A percentile compares a stretch with the other conserved stretches of the same genome.
These are phyloP conservation scores for Colletotrichum filicis DNA, from an alignment of 2,329 filamentous ascomycete species.

Conservation along the genomic window DNA sequence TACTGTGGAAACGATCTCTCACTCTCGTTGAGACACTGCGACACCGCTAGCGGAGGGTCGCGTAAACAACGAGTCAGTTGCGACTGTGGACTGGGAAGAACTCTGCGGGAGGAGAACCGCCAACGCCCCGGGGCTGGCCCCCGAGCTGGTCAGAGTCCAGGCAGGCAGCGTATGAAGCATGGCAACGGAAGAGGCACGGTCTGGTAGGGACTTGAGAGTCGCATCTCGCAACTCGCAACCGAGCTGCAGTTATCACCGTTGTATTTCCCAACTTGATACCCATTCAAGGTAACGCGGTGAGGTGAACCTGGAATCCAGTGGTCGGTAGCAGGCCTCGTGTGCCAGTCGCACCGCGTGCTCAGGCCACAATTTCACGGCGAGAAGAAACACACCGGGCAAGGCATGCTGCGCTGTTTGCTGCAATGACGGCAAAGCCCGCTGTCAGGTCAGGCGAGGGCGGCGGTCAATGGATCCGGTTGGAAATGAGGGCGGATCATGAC, in stretches of 20 bases:
- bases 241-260: not conserved
- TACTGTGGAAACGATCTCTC: conserved; percentile 11
- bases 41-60: conserved; percentile 8
- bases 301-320: not conserved
- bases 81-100: not conserved
- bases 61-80: conserved; percentile 24
- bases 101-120: not conserved
- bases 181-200: not conserved
- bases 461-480: conserved; percentile 19
- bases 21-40: conserved; percentile 17
- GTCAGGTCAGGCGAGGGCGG: conserved; percentile 15
- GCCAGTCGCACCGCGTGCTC: not conserved
- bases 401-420: conserved; percentile 3
- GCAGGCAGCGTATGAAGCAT: not conserved
- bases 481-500: conserved; percentile 29
- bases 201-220: not conserved
- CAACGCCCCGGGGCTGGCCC: not conserved
- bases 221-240: not conserved
- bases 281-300: not conserved
- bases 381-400: not conserved
- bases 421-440: conserved; percentile 32
- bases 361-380: not conserved
- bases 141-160: not conserved
- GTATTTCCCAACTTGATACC: not conserved
- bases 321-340: not conserved